Percentiles rank a stretch among this genome's conserved stretches.
Conservation (phyloP, 352 stramenopile species). For the Elongisporangium prolatum region DNA sequence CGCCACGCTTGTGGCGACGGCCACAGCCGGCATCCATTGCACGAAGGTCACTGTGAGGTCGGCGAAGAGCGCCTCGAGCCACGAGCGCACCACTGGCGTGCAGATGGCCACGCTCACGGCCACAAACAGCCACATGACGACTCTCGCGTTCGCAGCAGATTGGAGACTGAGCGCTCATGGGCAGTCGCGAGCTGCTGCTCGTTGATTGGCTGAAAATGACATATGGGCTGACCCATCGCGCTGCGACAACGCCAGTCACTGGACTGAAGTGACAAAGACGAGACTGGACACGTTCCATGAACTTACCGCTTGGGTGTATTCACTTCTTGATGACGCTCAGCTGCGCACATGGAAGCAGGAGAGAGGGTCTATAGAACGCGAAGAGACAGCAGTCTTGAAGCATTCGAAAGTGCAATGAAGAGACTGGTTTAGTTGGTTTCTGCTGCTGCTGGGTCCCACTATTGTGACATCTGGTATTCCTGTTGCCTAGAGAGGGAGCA, state of each 20-base stretch:
- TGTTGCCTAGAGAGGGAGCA: background rate
- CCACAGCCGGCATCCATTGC: slow-evolving; percentile 19
- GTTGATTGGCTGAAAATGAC: background rate
- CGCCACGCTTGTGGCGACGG: slow-evolving; percentile 8
- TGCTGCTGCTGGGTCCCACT: background rate
- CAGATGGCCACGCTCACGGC: slow-evolving; percentile 49
- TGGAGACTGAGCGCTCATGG: background rate
- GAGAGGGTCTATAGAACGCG: background rate
- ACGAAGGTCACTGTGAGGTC: slow-evolving; percentile 64
- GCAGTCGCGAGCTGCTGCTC: too few species aligned
- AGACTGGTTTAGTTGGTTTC: background rate
- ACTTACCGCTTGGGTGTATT: background rate
- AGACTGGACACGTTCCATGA: background rate
- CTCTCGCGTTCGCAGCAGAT: background rate
- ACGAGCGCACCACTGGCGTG: slow-evolving; percentile 43
- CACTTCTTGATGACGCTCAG: background rate
- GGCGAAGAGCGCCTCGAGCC: slow-evolving; percentile 55
- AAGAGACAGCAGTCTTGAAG: background rate
- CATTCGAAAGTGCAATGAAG: background rate
- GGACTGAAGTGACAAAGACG: background rate
- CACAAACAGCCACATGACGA: slow-evolving; percentile 50
- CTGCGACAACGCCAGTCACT: background rate
- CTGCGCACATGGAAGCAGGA: background rate
- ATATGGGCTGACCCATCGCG: background rate
- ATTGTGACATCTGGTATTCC: background rate